phyloP scores from a whole-genome alignment of 805 yeast species.

The Hanseniaspora pseudoguilliermondii region DNA sequence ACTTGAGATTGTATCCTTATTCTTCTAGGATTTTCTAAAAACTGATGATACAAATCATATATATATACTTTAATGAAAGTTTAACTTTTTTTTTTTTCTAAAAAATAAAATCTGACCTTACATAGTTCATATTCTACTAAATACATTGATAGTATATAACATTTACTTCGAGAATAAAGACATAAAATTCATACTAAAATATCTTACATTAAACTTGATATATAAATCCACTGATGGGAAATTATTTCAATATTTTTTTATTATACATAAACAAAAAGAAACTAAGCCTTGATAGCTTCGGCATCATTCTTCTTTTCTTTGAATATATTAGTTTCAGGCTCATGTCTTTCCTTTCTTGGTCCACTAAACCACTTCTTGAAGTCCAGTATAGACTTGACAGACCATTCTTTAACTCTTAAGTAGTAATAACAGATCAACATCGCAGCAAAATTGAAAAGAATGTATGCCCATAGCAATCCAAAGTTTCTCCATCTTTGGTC shows the following conservation, averaged over 20 bases:
- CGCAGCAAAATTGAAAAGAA: constrained; percentile 29
- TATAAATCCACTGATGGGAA: too few relatives aligned
- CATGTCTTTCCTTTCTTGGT: constrained; percentile 37
- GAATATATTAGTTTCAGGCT: constrained; percentile 34
- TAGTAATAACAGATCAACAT: constrained; percentile 30
- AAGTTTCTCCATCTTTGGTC: constrained; percentile 53
- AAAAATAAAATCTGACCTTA: too few relatives aligned
- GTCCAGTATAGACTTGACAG: constrained; percentile 26
- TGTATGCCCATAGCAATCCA: constrained; percentile 41
- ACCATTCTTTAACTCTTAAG: constrained; percentile 31
- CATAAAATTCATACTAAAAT: background rate
- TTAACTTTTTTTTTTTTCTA: too few relatives aligned
- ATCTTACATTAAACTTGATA: background rate
- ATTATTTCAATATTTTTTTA: too few relatives aligned
- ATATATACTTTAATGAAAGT: too few relatives aligned
- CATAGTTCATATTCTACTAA: too few relatives aligned
- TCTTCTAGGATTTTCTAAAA: background rate
- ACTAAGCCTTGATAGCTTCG: constrained; percentile 13
- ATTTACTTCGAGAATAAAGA: too few relatives aligned
- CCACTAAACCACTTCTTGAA: constrained; percentile 33
- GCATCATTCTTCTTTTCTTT: constrained; percentile 31
- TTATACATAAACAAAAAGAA: too few relatives aligned
- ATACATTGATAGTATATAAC: too few relatives aligned
- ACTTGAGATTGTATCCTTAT: constrained; percentile 33
- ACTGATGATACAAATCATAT: too few relatives aligned